Conservation (phyloP, 345 rosid genomes). For the Durio zibethinus region DNA sequence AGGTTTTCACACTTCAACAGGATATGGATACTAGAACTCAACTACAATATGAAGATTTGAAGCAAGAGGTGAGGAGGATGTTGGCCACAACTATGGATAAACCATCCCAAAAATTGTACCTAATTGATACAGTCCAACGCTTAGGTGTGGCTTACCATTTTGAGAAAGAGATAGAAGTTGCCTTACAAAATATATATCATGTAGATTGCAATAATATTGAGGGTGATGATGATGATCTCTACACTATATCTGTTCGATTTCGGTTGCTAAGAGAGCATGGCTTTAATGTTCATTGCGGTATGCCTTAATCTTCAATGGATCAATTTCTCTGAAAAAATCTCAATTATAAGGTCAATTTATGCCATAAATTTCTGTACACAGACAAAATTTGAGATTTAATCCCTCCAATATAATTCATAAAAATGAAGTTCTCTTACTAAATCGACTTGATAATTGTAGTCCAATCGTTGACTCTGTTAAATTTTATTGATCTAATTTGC, state of each 20-base stretch:
- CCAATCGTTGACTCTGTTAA: no score
- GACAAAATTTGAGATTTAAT: no score
- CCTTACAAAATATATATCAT: neutral
- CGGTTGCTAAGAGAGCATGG: neutral
- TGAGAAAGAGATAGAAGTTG: conserved; percentile 4
- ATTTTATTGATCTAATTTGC: no score
- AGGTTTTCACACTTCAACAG: no score
- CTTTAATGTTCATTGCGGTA: conserved; percentile 7
- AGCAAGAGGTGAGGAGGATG: conserved; percentile 24
- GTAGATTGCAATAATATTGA: neutral
- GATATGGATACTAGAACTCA: neutral
- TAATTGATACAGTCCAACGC: conserved; percentile 31
- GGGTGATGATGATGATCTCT: neutral
- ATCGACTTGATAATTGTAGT: no score
- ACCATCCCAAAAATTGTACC: neutral
- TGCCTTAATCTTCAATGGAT: neutral
- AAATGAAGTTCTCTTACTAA: no score
- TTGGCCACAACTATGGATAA: neutral
- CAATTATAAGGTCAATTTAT: no score
- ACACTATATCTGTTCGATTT: neutral
- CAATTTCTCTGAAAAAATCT: no score
- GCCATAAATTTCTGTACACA: no score
- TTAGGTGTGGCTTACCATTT: conserved; percentile 28
- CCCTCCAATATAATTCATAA: no score
- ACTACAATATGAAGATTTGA: neutral